Percentiles rank a stretch among this genome's conserved stretches.
These are phyloP conservation scores for Dendrobium huoshanense DNA, from an alignment of 106 monocot genomes.

Conservation along the genomic window DNA sequence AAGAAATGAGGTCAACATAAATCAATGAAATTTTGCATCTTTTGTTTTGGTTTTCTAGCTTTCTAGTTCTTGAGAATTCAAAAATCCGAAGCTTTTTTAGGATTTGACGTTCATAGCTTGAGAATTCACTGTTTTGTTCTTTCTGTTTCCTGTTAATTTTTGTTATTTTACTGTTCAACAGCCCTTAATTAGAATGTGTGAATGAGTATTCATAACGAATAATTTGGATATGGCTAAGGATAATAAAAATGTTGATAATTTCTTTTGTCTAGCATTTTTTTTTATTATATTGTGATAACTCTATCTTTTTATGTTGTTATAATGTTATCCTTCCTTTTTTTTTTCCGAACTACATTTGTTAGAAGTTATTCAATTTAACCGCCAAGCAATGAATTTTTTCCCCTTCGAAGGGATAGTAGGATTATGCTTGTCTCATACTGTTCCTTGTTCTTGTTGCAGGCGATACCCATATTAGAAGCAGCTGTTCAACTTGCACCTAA, in stretches of 20 bases:
- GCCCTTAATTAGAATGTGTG: neutral
- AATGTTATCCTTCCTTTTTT: neutral
- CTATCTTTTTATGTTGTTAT: neutral
- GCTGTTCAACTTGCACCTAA: constrained; percentile 76
- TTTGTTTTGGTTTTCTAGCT: neutral
- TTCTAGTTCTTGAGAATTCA: neutral
- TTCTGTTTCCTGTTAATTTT: neutral
- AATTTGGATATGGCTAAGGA: neutral
- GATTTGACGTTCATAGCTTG: neutral
- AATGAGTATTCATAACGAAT: neutral
- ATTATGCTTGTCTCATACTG: constrained; percentile 1
- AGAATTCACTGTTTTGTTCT: neutral
- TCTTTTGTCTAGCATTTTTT: neutral
- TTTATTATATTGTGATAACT: neutral
- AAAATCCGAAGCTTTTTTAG: neutral
- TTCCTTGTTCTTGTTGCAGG: constrained; percentile 40
- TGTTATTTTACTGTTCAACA: neutral
- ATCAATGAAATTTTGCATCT: too few species aligned
- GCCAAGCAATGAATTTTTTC: neutral
- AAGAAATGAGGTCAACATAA: too few species aligned
- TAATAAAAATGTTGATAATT: neutral
- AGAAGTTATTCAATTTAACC: neutral
- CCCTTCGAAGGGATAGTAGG: neutral
- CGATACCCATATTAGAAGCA: constrained; percentile 66
- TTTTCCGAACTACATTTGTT: neutral